phyloP scores from a whole-genome alignment of 495 filamentous ascomycete genomes.

The Corynascus novoguineensis region DNA sequence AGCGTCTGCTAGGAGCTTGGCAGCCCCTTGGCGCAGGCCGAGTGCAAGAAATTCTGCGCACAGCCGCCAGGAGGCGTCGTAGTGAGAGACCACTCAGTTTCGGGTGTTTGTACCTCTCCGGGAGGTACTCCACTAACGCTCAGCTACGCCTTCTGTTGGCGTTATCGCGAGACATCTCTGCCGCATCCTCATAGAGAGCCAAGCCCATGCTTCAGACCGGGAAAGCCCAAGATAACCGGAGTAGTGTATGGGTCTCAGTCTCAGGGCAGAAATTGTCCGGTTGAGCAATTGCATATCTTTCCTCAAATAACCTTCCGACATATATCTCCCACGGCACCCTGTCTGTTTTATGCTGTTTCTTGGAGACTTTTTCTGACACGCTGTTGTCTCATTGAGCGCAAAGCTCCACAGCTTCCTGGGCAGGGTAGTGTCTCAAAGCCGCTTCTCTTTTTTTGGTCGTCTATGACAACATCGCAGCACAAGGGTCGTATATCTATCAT shows the following conservation, averaged over 20 bases:
- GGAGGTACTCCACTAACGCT: neutral
- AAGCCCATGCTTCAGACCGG: neutral
- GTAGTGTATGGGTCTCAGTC: too few relatives aligned
- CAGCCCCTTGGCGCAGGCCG: neutral
- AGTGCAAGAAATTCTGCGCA: neutral
- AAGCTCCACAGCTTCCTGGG: neutral
- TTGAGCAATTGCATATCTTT: too few relatives aligned
- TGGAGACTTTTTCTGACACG: neutral
- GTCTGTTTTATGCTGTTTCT: neutral
- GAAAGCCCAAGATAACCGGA: too few relatives aligned
- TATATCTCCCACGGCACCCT: neutral
- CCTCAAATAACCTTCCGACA: neutral
- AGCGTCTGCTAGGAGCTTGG: neutral
- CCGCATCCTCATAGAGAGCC: neutral
- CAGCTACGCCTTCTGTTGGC: conserved; percentile 1
- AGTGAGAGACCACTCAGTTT: neutral
- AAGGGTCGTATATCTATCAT: too few relatives aligned
- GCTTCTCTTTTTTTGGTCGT: too few relatives aligned
- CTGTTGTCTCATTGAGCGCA: neutral
- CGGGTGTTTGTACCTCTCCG: neutral
- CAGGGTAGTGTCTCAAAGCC: conserved; percentile 7
- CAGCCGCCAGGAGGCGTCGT: neutral
- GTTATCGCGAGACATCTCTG: neutral
- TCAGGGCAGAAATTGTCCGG: too few relatives aligned
- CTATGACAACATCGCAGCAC: conserved; percentile 7